Percentiles rank a stretch among this genome's conserved stretches.
These are phyloP conservation scores for Sequoiadendron giganteum DNA, from an alignment of 75 land plant species.

Conservation along the genomic window DNA sequence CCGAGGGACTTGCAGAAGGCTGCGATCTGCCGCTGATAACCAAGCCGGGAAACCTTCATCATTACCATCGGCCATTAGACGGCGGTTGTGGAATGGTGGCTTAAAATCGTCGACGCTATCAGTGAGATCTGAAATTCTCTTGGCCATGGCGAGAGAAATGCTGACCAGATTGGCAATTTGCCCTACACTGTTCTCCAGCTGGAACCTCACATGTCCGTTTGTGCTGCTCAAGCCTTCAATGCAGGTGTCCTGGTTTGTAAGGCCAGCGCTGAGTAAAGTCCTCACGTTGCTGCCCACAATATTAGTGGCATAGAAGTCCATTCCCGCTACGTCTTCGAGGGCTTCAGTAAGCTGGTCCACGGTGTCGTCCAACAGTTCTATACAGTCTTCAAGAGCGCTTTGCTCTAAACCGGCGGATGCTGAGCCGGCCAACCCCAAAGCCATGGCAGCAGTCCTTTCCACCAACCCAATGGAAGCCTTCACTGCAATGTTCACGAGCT, in stretches of 20 bases:
- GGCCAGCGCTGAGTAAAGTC: conserved; percentile 53
- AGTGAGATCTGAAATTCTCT: neutral
- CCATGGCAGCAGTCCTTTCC: neutral
- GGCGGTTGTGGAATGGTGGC: neutral
- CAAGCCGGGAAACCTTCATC: conserved; percentile 17
- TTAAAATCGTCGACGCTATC: neutral
- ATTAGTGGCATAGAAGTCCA: neutral
- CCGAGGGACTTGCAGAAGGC: conserved; percentile 9
- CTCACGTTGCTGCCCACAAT: conserved; percentile 16
- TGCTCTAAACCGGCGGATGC: neutral
- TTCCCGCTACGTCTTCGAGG: neutral
- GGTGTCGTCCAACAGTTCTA: neutral
- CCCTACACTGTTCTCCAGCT: neutral
- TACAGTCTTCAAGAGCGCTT: neutral
- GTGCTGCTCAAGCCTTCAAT: conserved; percentile 39
- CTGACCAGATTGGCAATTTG: neutral
- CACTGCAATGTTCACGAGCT: neutral
- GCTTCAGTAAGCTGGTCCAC: neutral
- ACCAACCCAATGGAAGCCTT: neutral
- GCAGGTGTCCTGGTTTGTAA: conserved; percentile 60
- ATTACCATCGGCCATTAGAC: neutral
- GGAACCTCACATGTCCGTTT: neutral
- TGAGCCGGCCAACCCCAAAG: neutral
- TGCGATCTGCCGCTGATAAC: conserved; percentile 7
- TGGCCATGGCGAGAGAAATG: conserved; percentile 4